A percentile compares a stretch with the other conserved stretches of the same genome.
Evolutionary conservation across 2,329 filamentous ascomycete genomes (phyloP).

Genomic region (Fulvia fulva): DNA sequence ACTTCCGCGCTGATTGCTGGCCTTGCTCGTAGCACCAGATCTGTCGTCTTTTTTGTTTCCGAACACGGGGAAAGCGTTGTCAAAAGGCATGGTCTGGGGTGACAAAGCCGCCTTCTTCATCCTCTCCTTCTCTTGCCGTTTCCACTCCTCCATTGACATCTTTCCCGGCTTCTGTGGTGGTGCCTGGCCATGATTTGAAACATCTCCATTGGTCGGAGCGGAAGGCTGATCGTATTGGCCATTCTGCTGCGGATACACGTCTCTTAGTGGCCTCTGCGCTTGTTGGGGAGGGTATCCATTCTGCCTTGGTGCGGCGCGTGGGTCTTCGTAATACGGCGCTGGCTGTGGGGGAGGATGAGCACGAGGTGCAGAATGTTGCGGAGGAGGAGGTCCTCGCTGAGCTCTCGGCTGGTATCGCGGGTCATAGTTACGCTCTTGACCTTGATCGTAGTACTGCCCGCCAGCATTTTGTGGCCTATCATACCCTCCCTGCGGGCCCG

Average conservation of each 20-base stretch:
- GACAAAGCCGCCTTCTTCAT: slow-evolving; percentile 27
- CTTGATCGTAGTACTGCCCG: slow-evolving; percentile 11
- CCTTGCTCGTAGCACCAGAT: slow-evolving; percentile 11
- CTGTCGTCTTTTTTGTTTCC: slow-evolving; percentile 27
- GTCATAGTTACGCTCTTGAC: slow-evolving; percentile 23
- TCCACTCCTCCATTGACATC: slow-evolving; percentile 34
- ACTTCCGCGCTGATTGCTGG: slow-evolving; percentile 21
- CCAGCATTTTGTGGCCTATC: slow-evolving; percentile 6
- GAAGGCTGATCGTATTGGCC: not conserved
- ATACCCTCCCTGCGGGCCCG: slow-evolving; percentile 12
- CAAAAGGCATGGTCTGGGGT: slow-evolving; percentile 32
- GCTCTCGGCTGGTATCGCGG: slow-evolving; percentile 26
- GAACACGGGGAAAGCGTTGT: slow-evolving; percentile 50
- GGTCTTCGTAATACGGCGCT: slow-evolving; percentile 7
- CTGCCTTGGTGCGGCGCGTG: slow-evolving; percentile 8
- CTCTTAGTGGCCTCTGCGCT: slow-evolving; percentile 1
- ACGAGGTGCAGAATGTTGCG: slow-evolving; percentile 10
- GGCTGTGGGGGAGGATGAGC: slow-evolving; percentile 6
- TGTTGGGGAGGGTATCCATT: slow-evolving; percentile 11
- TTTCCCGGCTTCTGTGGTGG: slow-evolving; percentile 15
- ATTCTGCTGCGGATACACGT: slow-evolving; percentile 1
- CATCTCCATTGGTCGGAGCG: not conserved
- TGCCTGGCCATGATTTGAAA: slow-evolving; percentile 4
- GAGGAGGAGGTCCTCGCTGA: slow-evolving; percentile 16
- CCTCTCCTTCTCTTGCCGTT: slow-evolving; percentile 30